A percentile compares a stretch with the other conserved stretches of the same genome.
phyloP scores from a whole-genome alignment of 2,329 filamentous ascomycete species.

The Aaosphaeria arxii region DNA sequence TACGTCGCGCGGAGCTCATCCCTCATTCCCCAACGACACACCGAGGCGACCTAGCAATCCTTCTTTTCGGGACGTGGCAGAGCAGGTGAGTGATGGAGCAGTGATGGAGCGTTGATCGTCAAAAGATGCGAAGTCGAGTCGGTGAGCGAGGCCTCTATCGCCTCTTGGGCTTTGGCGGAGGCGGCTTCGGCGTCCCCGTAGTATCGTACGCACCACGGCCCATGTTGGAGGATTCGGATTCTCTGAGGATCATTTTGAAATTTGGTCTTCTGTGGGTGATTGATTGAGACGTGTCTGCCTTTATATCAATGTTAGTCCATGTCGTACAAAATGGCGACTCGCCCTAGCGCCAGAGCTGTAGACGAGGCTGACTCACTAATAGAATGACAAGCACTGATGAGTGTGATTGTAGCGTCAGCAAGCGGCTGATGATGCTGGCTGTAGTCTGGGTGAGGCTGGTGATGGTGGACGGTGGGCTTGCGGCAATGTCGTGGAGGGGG shows the following conservation, averaged over 20 bases:
- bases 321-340: no score
- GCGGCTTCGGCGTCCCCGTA: constrained; percentile 47
- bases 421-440: no score
- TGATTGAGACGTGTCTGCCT: constrained; percentile 17
- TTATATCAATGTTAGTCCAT: constrained; percentile 32
- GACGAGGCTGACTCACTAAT: no score
- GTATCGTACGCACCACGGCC: constrained; percentile 50
- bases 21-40: constrained; percentile 30
- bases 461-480: constrained; percentile 10
- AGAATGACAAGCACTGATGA: no score
- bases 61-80: not conserved
- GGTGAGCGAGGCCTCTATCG: constrained; percentile 20
- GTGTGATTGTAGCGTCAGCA: no score
- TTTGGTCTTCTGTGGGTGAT: not conserved
- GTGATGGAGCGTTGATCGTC: not conserved
- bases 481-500: constrained; percentile 8
- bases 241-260: constrained; percentile 42
- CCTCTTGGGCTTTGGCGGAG: constrained; percentile 40
- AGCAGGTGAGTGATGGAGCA: constrained; percentile 7
- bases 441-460: not conserved
- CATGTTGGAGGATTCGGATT: constrained; percentile 44
- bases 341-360: no score
- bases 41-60: constrained; percentile 6
- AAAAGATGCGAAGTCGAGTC: constrained; percentile 6
- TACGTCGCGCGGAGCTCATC: constrained; percentile 31